Conservation (phyloP, 192 early-diverging fungal genomes). For the Backusella macrospora region DNA sequence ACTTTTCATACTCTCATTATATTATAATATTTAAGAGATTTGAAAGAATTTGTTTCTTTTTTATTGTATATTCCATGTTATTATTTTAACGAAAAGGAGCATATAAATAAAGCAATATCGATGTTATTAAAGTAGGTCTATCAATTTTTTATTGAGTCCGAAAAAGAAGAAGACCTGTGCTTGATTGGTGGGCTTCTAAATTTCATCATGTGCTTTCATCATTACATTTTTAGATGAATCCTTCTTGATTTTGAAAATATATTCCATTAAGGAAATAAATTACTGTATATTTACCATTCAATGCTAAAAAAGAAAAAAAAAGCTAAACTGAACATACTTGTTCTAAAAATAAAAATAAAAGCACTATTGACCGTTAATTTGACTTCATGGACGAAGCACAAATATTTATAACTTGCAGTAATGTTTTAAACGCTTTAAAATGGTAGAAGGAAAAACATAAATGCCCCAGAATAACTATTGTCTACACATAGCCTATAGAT, state of each 20-base stretch:
- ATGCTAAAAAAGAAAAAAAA: too few species aligned
- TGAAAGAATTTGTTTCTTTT: neutral
- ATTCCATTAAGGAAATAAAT: neutral
- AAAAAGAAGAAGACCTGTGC: neutral
- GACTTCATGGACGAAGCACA: too few species aligned
- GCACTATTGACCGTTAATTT: too few species aligned
- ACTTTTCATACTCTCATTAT: neutral
- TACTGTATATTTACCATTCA: neutral
- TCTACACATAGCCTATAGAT: too few species aligned
- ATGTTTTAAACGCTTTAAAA: too few species aligned
- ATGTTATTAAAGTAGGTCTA: neutral
- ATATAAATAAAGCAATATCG: neutral
- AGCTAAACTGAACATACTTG: too few species aligned
- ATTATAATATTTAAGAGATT: neutral
- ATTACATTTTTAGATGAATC: neutral
- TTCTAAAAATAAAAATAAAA: too few species aligned
- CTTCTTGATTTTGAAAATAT: slow-evolving; percentile 7
- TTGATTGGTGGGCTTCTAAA: neutral
- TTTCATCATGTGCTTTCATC: slow-evolving; percentile 4
- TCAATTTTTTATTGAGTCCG: neutral
- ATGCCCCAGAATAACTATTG: too few species aligned
- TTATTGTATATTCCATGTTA: neutral
- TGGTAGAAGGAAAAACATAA: too few species aligned
- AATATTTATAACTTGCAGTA: too few species aligned
- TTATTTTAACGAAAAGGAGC: too few species aligned